Evolutionary conservation across 2,329 filamentous ascomycete genomes (phyloP), one percentile per base, ranked within the genome.

Genomic region (Fusarium agapanthi): DNA sequence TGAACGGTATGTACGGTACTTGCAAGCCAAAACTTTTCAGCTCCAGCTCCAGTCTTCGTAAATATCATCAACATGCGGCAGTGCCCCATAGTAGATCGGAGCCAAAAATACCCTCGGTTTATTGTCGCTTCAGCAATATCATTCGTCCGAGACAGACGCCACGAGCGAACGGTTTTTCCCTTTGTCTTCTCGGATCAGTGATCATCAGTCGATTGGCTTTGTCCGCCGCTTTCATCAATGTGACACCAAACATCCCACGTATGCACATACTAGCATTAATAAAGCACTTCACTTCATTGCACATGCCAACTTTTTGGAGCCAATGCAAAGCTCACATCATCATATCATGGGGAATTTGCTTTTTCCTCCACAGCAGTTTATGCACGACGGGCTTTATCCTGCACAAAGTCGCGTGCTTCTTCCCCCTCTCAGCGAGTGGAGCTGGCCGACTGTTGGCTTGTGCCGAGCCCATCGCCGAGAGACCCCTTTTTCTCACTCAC

Each of bases 381-480:
- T 76, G 74, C 72, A 71, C 50, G 18, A 61, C 57, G 48, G 61
- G 54, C 63, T 61, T 75, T 61, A 53, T 69, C 53, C 63, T 75
- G 70, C 62, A 75, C 67, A 68, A 72, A 74, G 73, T 76, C 75
- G 75, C 75, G 75, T 76, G 75, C 73, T 47, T 28, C 43, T n/a
- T n/a, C 44, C 38, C 54, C 34, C 55, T 26, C 56, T 48, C 32
- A 32, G 30, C 43, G 15, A 53, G 67, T 75, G 72, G 73, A 69
- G 71, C 61, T 61, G 48, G 54, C 53, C 51, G 63, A 64, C 37
- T 58, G 55, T 37, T 63, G 43, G 56, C 65, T 71, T 62, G 50
- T 74, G 72, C 72, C 72, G 72, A 73, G 72, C 69, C 63, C 68
- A 50, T 65, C 54, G 69, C 72, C 69, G 69, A 74, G 47, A 61